A percentile compares a stretch with the other conserved stretches of the same genome.
Conservation (phyloP, 306 rosid species). For the Crataegus laevigata region DNA sequence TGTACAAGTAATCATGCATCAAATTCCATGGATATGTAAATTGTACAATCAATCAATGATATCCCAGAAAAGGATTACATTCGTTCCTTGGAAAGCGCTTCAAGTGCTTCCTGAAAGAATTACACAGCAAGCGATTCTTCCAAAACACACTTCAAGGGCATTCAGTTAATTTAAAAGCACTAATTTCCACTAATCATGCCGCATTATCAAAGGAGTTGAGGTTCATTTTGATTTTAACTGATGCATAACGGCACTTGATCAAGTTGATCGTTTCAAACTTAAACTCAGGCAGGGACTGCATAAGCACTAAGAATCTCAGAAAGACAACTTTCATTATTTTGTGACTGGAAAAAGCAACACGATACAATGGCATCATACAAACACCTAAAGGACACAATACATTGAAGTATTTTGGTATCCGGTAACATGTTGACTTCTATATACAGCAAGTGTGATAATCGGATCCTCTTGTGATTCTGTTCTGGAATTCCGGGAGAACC, state of each 20-base stretch:
- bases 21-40: too few relatives aligned
- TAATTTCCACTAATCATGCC: background rate
- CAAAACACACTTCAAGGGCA: background rate
- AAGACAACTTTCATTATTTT: background rate
- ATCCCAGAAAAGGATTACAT: too few relatives aligned
- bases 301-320: background rate
- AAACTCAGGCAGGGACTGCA: background rate
- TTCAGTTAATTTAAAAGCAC: background rate
- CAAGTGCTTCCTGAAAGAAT: too few relatives aligned
- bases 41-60: too few relatives aligned
- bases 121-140: background rate
- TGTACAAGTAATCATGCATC: too few relatives aligned
- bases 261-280: background rate
- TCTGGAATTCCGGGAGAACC: background rate
- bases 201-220: background rate
- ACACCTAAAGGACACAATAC: background rate
- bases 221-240: background rate
- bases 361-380: background rate
- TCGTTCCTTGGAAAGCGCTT: too few relatives aligned
- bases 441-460: slow-evolving; percentile 19
- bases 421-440: slow-evolving; percentile 26
- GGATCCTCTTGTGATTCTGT: slow-evolving; percentile 1
- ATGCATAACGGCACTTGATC: background rate
- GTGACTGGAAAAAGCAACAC: background rate
- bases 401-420: too few relatives aligned